Evolutionary conservation across 23 red algal genomes (phyloP).

Genomic region (Chondrus crispus): DNA sequence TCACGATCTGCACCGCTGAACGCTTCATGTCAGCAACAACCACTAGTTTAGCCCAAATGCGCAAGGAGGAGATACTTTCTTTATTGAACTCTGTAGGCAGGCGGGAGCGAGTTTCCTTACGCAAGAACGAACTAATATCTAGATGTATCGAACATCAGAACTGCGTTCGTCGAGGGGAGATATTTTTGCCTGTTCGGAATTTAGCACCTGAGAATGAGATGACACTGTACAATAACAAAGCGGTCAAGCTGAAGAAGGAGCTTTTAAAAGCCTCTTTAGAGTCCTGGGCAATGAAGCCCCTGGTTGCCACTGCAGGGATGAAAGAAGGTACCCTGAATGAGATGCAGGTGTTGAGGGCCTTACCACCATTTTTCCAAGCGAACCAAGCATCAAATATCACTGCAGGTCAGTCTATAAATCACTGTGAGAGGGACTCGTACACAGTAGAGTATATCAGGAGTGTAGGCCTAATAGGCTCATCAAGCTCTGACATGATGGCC

Average conservation of each 20-base stretch:
- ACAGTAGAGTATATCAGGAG: neutral
- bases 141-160: too few species aligned
- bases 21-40: too few species aligned
- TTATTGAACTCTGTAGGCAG: too few species aligned
- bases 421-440: neutral
- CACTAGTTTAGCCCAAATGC: too few species aligned
- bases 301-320: slow-evolving; percentile 5
- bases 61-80: too few species aligned
- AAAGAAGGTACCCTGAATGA: neutral
- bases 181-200: too few species aligned
- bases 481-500: neutral
- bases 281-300: slow-evolving; percentile 23
- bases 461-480: neutral
- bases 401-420: neutral
- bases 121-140: too few species aligned
- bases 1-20: too few species aligned
- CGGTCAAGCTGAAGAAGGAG: neutral
- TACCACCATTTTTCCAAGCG: neutral
- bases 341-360: neutral
- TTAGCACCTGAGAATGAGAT: too few species aligned
- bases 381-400: neutral
- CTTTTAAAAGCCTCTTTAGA: neutral
- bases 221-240: too few species aligned
- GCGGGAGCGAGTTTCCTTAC: too few species aligned
- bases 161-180: too few species aligned